Conservation (phyloP, 768 basidiomycete genomes). For the Rhodotorula paludigena region DNA sequence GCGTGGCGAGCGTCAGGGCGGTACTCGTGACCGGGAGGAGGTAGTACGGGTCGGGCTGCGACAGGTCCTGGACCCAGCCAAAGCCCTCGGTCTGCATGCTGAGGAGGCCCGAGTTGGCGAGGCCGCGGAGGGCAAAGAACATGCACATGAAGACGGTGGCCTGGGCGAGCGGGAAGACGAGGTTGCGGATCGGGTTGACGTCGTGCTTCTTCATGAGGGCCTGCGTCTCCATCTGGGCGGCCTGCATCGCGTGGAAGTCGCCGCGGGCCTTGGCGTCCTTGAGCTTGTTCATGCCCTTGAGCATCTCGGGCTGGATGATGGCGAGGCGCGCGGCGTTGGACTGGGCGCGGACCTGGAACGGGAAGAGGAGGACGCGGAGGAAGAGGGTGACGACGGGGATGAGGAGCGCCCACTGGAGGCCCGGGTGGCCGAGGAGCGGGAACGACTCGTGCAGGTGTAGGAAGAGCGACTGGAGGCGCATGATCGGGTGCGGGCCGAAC, state of each 20-base stretch:
- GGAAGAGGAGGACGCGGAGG: slow-evolving; percentile 61
- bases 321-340: slow-evolving; percentile 60
- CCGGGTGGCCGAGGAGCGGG: slow-evolving; percentile 48
- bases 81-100: slow-evolving; percentile 75
- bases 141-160: slow-evolving; percentile 69
- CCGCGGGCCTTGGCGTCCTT: slow-evolving; percentile 48
- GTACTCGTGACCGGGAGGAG: slow-evolving; percentile 62
- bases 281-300: slow-evolving; percentile 56
- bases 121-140: slow-evolving; percentile 72
- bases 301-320: slow-evolving; percentile 59
- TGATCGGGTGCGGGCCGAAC: slow-evolving; percentile 38
- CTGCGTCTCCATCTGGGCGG: slow-evolving; percentile 52
- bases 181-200: slow-evolving; percentile 57
- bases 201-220: slow-evolving; percentile 62
- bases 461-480: slow-evolving; percentile 38
- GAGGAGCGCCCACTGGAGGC: slow-evolving; percentile 78
- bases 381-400: slow-evolving; percentile 63
- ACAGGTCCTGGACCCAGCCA: slow-evolving; percentile 68
- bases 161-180: slow-evolving; percentile 63
- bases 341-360: slow-evolving; percentile 58
- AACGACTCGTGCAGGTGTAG: slow-evolving; percentile 39
- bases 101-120: slow-evolving; percentile 66
- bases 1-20: slow-evolving; percentile 62
- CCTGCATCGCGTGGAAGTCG: slow-evolving; percentile 52
- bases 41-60: slow-evolving; percentile 68